Percentiles rank a stretch among this genome's conserved stretches.
phyloP scores from a whole-genome alignment of 2,329 filamentous ascomycete genomes.

The Anthostomella pinea region DNA sequence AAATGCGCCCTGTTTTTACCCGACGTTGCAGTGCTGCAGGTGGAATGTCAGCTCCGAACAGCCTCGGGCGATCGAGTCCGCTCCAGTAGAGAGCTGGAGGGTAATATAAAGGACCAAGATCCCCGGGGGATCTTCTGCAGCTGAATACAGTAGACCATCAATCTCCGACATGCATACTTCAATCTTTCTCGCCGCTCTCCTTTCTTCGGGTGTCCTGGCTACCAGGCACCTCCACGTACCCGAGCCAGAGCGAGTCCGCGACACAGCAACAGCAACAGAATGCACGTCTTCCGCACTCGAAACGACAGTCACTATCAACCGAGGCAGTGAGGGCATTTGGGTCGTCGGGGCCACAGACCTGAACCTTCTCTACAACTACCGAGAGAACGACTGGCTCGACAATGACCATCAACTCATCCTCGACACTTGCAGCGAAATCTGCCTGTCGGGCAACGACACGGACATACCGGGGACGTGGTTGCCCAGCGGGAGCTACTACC shows the following conservation, averaged over 20 bases:
- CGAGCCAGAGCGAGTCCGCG: conserved; percentile 15
- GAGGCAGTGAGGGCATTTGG: conserved; percentile 21
- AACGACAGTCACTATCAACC: conserved; percentile 16
- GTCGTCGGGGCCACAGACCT: conserved; percentile 13
- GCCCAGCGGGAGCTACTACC: conserved; percentile 15
- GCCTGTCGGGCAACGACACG: conserved; percentile 19
- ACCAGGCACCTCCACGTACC: conserved; percentile 13
- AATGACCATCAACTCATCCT: conserved; percentile 17
- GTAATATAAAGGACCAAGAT: too few relatives aligned
- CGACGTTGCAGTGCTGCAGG: too few relatives aligned
- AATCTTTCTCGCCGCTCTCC: background rate
- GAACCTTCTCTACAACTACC: conserved; percentile 16
- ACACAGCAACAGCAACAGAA: conserved; percentile 11
- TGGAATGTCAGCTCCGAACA: too few relatives aligned
- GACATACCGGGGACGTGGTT: conserved; percentile 18
- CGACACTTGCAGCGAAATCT: conserved; percentile 17
- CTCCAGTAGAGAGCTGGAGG: too few relatives aligned
- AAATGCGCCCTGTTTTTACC: too few relatives aligned
- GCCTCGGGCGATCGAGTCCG: too few relatives aligned
- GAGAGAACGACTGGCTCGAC: conserved; percentile 20
- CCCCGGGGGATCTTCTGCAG: too few relatives aligned
- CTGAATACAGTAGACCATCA: too few relatives aligned
- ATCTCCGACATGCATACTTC: too few relatives aligned
- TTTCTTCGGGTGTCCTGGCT: background rate
- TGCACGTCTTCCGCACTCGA: conserved; percentile 18